These are phyloP conservation scores for Syncephalastrum monosporum DNA, from an alignment of 371 early-diverging fungal genomes.

Conservation along the genomic window DNA sequence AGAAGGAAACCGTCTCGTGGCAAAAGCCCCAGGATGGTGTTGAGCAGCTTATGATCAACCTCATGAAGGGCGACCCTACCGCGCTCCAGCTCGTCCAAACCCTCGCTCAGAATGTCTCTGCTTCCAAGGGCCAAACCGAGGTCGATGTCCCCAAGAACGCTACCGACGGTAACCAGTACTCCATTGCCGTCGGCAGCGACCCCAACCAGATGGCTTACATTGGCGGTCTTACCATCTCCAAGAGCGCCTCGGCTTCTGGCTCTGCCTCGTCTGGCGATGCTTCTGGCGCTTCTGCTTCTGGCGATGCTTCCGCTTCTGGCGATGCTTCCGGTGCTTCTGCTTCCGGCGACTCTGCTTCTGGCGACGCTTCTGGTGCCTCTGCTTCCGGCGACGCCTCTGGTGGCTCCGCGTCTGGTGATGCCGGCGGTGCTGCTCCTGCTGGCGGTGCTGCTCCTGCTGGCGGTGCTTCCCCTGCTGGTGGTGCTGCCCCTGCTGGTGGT, in stretches of 20 bases:
- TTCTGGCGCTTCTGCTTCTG: conserved; percentile 9
- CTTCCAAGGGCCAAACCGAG: conserved; percentile 28
- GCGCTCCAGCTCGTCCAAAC: conserved; percentile 38
- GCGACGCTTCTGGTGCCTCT: conserved; percentile 9
- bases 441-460: conserved; percentile 20
- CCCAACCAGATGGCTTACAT: conserved; percentile 40
- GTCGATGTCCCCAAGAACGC: conserved; percentile 39
- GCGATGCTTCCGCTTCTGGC: conserved; percentile 10
- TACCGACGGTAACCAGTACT: conserved; percentile 37
- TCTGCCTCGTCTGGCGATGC: conserved; percentile 8
- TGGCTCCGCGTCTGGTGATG: conserved; percentile 8
- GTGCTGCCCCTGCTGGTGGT: conserved; percentile 9
- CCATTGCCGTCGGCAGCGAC: conserved; percentile 35
- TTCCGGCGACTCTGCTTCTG: conserved; percentile 12
- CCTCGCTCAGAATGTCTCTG: conserved; percentile 32
- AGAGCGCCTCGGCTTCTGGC: conserved; percentile 11
- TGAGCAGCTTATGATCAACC: conserved; percentile 31
- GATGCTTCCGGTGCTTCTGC: conserved; percentile 6
- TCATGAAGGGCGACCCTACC: conserved; percentile 44
- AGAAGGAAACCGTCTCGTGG: conserved; percentile 40
- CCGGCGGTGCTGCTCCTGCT: conserved; percentile 12
- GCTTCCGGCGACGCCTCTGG: conserved; percentile 8
- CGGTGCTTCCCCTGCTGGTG: conserved; percentile 18
- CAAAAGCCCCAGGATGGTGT: conserved; percentile 31
- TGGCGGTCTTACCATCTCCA: conserved; percentile 28